Evolutionary conservation across 1,139 yeast genomes (phyloP), one percentile per base, ranked within the genome.

Genomic region (Blastobotrys persicus): DNA sequence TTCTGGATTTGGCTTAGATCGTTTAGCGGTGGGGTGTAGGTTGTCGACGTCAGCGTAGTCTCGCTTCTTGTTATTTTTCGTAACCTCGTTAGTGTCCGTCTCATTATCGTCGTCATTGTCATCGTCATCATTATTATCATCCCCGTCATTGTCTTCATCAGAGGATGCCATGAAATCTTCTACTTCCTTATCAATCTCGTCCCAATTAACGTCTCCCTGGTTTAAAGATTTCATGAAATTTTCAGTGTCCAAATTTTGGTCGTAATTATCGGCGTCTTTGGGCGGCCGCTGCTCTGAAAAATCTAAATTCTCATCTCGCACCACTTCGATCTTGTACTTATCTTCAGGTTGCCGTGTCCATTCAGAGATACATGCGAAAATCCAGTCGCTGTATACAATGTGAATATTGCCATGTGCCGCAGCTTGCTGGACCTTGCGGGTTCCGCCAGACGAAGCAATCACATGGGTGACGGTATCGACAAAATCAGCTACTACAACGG

Each of bases 301-400:
- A 34, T 54, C 49, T 33, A 45, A 26, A 16, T 31, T 45, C 11
- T 41, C 42, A 13, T 40, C 42, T n/a, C 23, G 39, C 5, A 18
- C 37, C 17, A 50, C 48, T 9, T 72, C 68, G n/a, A 89, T 70
- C 45, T 75, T 67, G 63, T 75, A 89, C 6, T 78, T 80, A 2
- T 66, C 72, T 59, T 86, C 95, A 28, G 83, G 81, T 0, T 82
- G 83, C 47, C 77, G 78, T 46, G 73, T 72, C 98, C 98, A 92
- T 16, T 76, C 69, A 13, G 89, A 82, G 56, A 92, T 74, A 64
- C 96, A 87, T 19, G 86, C 83, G 70, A 89, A 89, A 2, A 92
- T 69, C 98, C 98, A 92, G 62, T 86, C 94, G 1, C 95, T 89
- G 60, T 83, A 85, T n/a, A 92, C 96, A 31, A 92, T 78, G 60